Percentiles rank a stretch among this genome's conserved stretches.
These are phyloP conservation scores for Neonectria magnoliae DNA, from an alignment of 2,329 filamentous ascomycete species.

Conservation along the genomic window DNA sequence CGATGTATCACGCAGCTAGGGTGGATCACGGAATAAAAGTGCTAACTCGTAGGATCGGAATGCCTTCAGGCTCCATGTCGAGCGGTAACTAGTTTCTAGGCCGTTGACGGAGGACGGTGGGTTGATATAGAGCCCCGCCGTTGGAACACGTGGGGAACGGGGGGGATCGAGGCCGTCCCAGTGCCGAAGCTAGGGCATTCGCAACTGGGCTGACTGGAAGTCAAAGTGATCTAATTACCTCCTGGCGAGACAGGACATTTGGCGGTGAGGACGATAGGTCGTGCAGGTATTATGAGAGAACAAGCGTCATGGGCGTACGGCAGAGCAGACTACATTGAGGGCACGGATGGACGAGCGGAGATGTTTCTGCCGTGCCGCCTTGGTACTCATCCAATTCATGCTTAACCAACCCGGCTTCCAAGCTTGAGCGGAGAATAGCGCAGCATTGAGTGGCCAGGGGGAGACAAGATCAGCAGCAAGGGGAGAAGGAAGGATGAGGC, in stretches of 20 bases:
- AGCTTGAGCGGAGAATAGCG: background rate
- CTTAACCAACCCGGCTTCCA: background rate
- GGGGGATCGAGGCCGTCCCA: background rate
- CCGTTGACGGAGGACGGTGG: background rate
- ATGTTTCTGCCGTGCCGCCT: background rate
- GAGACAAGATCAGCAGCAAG: slow-evolving; percentile 25
- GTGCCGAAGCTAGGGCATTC: background rate
- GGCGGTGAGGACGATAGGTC: slow-evolving; percentile 12
- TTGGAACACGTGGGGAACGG: slow-evolving; percentile 29
- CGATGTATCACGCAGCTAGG: background rate
- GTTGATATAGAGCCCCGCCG: slow-evolving; percentile 22
- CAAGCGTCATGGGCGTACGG: background rate
- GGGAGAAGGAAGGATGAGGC: background rate
- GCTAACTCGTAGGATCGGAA: background rate
- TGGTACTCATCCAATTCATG: background rate
- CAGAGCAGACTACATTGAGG: background rate
- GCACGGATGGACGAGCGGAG: background rate
- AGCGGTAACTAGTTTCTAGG: background rate
- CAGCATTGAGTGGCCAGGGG: background rate
- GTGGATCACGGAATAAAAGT: background rate
- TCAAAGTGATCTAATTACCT: background rate
- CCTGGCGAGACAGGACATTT: slow-evolving; percentile 1
- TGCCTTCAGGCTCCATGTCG: background rate
- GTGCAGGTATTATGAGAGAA: background rate
- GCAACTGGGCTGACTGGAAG: slow-evolving; percentile 1